Conservation (phyloP, 225 moss, liverwort and hornwort species). For the Lunularia cruciata region DNA sequence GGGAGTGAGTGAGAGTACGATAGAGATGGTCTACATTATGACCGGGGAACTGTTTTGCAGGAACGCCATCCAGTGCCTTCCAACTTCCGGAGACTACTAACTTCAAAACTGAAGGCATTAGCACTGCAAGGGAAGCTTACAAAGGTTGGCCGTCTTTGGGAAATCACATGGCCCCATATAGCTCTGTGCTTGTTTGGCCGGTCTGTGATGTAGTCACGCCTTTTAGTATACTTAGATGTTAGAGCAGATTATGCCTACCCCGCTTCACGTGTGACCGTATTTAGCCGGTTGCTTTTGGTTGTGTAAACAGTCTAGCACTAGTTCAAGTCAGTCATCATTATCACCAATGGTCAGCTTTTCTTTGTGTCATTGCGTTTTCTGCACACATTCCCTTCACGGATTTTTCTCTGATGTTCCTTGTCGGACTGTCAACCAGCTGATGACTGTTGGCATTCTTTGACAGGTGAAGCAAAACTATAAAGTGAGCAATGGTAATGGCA, state of each 20-base stretch:
- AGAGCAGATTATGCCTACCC: neutral
- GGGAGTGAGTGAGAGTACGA: neutral
- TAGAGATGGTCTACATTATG: neutral
- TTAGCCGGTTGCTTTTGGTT: neutral
- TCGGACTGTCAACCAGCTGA: neutral
- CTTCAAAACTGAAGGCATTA: slow-evolving; percentile 91
- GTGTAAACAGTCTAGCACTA: too few species aligned
- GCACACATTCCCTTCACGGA: too few species aligned
- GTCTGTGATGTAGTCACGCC: neutral
- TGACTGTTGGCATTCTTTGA: neutral
- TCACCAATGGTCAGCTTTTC: too few species aligned
- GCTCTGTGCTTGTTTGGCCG: neutral
- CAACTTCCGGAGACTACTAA: slow-evolving; percentile 93
- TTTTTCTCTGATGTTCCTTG: too few species aligned
- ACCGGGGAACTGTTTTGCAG: slow-evolving; percentile 51
- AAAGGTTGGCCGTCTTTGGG: slow-evolving; percentile 54
- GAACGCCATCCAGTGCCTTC: slow-evolving; percentile 97
- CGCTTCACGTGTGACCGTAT: neutral
- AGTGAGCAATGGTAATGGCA: slow-evolving; percentile 62
- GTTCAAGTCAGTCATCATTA: too few species aligned
- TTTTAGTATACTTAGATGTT: neutral
- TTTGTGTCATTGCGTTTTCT: too few species aligned
- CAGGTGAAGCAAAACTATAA: slow-evolving; percentile 91
- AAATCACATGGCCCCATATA: neutral
- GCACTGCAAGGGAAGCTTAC: slow-evolving; percentile 83